Percentiles rank a stretch among this genome's conserved stretches.
Conservation (phyloP, 2,329 filamentous ascomycete species). For the Beauveria sp. region DNA sequence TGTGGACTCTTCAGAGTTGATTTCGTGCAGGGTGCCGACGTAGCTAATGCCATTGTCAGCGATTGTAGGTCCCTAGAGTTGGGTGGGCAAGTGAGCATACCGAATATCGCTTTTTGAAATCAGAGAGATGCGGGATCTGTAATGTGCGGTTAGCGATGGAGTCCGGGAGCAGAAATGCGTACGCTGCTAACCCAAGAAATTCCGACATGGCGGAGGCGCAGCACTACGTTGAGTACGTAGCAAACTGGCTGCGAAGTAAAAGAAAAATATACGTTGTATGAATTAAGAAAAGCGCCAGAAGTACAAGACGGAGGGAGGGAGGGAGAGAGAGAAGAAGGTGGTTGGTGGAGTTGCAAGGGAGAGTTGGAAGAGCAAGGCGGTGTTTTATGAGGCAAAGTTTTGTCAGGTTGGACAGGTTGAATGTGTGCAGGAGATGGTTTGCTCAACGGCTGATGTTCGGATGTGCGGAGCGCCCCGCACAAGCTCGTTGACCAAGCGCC, state of each 20-base stretch:
- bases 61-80: conserved; percentile 12
- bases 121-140: conserved; percentile 85
- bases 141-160: conserved; percentile 25
- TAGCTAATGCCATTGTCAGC: conserved; percentile 56
- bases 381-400: conserved; percentile 28
- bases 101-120: conserved; percentile 97
- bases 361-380: conserved; percentile 14
- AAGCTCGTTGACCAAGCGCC: conserved; percentile 1
- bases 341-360: conserved; percentile 17
- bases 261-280: conserved; percentile 14
- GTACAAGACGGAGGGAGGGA: conserved; percentile 14
- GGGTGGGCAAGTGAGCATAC: conserved; percentile 43
- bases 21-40: conserved; percentile 91
- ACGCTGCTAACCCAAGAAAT: conserved; percentile 43
- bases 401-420: conserved; percentile 23
- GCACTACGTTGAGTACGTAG: conserved; percentile 36
- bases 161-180: conserved; percentile 6
- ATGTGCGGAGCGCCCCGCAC: conserved; percentile 4
- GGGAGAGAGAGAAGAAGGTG: conserved; percentile 3
- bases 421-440: conserved; percentile 3
- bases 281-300: conserved; percentile 14
- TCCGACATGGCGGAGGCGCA: conserved; percentile 44
- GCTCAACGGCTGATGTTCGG: conserved; percentile 11
- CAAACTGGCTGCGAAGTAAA: conserved; percentile 21
- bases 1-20: conserved; percentile 94